These are phyloP conservation scores for Baudoinia panamericana DNA, from an alignment of 495 filamentous ascomycete genomes.

Conservation along the genomic window DNA sequence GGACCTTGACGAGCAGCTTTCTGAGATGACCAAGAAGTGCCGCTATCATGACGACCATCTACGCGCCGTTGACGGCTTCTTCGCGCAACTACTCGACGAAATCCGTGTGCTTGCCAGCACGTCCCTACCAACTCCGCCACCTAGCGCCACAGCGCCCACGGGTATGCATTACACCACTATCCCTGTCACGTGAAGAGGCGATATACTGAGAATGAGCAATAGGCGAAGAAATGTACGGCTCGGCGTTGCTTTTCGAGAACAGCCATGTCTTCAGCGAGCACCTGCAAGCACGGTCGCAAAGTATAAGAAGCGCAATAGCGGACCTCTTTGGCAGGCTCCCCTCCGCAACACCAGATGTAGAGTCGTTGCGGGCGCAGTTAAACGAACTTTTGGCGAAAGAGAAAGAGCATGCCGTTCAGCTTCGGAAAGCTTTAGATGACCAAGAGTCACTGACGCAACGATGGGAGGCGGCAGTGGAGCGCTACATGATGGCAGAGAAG, in stretches of 20 bases:
- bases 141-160: constrained; percentile 4
- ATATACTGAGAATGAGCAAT: constrained; percentile 14
- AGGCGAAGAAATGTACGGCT: constrained; percentile 37
- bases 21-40: constrained; percentile 60
- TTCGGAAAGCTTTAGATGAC: constrained; percentile 63
- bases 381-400: constrained; percentile 62
- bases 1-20: constrained; percentile 60
- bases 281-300: constrained; percentile 45
- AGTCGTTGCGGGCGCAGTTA: constrained; percentile 59
- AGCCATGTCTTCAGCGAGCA: constrained; percentile 65
- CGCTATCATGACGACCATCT: constrained; percentile 82
- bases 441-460: constrained; percentile 74
- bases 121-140: constrained; percentile 18
- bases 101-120: constrained; percentile 50
- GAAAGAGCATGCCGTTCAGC: constrained; percentile 62
- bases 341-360: constrained; percentile 45
- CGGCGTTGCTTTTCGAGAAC: constrained; percentile 50
- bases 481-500: constrained; percentile 90
- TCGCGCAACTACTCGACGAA: constrained; percentile 77
- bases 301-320: constrained; percentile 49
- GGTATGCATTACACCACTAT: constrained; percentile 10
- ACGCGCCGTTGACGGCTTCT: constrained; percentile 80
- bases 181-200: constrained; percentile 7
- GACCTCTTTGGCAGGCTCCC: constrained; percentile 37
- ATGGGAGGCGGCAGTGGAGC: constrained; percentile 68